Percentiles rank a stretch among this genome's conserved stretches.
phyloP scores from a whole-genome alignment of 148 eudicot species.

The Amaranthus hypochondriacus region DNA sequence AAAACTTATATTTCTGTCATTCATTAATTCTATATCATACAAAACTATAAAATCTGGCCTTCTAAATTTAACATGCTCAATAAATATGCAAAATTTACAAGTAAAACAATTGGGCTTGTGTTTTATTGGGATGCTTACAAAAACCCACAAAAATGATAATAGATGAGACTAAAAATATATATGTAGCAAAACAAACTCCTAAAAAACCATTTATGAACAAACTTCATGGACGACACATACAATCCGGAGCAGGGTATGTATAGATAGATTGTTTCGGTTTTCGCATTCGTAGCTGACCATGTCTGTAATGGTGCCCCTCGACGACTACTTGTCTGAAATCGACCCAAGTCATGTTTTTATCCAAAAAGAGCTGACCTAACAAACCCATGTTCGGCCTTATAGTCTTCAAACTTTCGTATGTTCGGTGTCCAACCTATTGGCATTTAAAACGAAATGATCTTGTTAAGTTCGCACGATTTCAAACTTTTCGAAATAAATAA shows the following conservation, averaged over 20 bases:
- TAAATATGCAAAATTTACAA: constrained; percentile 24
- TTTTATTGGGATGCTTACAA: constrained; percentile 25
- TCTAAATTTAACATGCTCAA: not conserved
- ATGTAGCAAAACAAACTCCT: constrained; percentile 8
- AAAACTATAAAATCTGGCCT: constrained; percentile 9
- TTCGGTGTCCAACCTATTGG: constrained; percentile 85
- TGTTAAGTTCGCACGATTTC: not conserved
- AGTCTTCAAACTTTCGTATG: constrained; percentile 67
- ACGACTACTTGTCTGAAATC: constrained; percentile 70
- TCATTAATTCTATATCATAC: not conserved
- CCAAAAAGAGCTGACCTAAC: constrained; percentile 78
- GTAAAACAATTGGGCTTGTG: constrained; percentile 23
- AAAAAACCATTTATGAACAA: constrained; percentile 9
- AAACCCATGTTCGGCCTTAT: constrained; percentile 87
- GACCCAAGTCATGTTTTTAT: constrained; percentile 82
- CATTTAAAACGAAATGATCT: not conserved
- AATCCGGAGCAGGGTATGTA: constrained; percentile 96
- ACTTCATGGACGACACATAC: constrained; percentile 71
- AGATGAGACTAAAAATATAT: constrained; percentile 9
- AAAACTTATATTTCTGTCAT: constrained; percentile 3
- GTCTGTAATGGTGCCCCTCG: constrained; percentile 80
- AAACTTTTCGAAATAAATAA: not conserved
- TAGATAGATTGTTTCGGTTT: constrained; percentile 73
- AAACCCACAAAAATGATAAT: constrained; percentile 17
- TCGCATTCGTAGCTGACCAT: constrained; percentile 69